phyloP scores from a whole-genome alignment of 331 rosid species.

The Acacia pycnantha region DNA sequence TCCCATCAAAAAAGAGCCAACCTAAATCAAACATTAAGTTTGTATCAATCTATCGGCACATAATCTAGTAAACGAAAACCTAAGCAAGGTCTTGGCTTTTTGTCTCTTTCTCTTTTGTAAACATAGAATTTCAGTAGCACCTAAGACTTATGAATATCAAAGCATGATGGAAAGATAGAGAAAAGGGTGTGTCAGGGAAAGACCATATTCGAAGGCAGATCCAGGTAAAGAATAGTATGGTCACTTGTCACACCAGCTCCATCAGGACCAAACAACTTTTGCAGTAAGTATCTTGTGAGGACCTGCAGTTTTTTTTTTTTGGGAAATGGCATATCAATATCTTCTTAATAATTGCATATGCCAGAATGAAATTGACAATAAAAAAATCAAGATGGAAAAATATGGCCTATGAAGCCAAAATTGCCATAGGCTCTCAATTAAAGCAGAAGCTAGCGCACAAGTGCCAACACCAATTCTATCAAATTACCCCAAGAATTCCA shows the following conservation, averaged over 20 bases:
- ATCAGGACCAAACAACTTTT: conserved; percentile 74
- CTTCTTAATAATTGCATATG: not conserved
- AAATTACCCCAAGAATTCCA: conserved; percentile 71
- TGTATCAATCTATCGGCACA: conserved; percentile 1
- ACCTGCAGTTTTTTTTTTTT: conserved; percentile 44
- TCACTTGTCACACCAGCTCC: conserved; percentile 60
- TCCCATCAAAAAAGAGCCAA: conserved; percentile 92
- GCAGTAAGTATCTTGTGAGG: conserved; percentile 70
- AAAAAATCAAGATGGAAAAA: not conserved
- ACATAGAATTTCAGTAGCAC: not conserved
- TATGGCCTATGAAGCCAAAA: not conserved
- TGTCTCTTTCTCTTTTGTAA: not conserved
- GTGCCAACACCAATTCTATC: not conserved
- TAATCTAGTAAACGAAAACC: not conserved
- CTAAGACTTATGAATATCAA: not conserved
- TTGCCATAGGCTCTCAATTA: conserved; percentile 10
- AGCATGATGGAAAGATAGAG: not conserved
- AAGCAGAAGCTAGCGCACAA: not conserved
- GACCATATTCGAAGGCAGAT: conserved; percentile 94
- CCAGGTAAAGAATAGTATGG: conserved; percentile 59
- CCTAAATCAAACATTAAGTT: conserved; percentile 35
- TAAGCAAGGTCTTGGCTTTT: not conserved
- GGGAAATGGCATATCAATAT: conserved; percentile 7
- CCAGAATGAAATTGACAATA: conserved; percentile 1
- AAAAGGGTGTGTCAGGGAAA: conserved; percentile 18